A percentile compares a stretch with the other conserved stretches of the same genome.
phyloP scores from a whole-genome alignment of 1,284 basidiomycete genomes.

The Pisolithus thermaeus region DNA sequence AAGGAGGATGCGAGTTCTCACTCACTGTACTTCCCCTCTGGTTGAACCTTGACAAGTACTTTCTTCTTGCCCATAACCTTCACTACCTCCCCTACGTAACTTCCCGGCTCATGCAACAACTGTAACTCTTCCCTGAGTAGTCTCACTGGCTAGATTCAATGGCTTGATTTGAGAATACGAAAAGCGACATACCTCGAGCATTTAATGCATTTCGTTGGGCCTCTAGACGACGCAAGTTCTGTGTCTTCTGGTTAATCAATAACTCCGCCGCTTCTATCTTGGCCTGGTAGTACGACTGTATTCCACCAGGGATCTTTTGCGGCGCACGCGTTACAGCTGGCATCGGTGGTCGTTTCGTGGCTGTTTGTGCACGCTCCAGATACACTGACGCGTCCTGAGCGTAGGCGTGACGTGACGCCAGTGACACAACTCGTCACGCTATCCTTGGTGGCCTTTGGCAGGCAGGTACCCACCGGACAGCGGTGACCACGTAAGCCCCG shows the following conservation, averaged over 20 bases:
- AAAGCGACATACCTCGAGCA: conserved; percentile 65
- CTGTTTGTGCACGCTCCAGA: not conserved
- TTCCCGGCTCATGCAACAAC: conserved; percentile 92
- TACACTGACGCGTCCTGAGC: conserved; percentile 2
- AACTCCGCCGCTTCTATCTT: conserved; percentile 94
- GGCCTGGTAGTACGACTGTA: conserved; percentile 90
- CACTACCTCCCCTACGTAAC: conserved; percentile 96
- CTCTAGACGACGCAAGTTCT: conserved; percentile 92
- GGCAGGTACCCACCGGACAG: too few species aligned
- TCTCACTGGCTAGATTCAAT: conserved; percentile 50
- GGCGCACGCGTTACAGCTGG: conserved; percentile 44
- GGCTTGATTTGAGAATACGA: not conserved
- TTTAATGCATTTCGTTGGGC: conserved; percentile 97
- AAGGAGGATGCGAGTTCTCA: conserved; percentile 9
- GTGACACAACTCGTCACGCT: not conserved
- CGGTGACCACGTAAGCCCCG: too few species aligned
- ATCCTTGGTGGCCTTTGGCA: too few species aligned
- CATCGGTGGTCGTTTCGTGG: conserved; percentile 32
- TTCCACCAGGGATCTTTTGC: conserved; percentile 47
- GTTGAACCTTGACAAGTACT: conserved; percentile 97
- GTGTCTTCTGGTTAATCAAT: conserved; percentile 92
- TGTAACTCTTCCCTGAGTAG: conserved; percentile 91
- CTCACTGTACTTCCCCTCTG: conserved; percentile 96
- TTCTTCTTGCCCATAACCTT: conserved; percentile 99
- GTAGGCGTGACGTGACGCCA: not conserved